These are phyloP conservation scores for Metschnikowia borealis DNA, from an alignment of 805 yeast genomes.

Conservation along the genomic window DNA sequence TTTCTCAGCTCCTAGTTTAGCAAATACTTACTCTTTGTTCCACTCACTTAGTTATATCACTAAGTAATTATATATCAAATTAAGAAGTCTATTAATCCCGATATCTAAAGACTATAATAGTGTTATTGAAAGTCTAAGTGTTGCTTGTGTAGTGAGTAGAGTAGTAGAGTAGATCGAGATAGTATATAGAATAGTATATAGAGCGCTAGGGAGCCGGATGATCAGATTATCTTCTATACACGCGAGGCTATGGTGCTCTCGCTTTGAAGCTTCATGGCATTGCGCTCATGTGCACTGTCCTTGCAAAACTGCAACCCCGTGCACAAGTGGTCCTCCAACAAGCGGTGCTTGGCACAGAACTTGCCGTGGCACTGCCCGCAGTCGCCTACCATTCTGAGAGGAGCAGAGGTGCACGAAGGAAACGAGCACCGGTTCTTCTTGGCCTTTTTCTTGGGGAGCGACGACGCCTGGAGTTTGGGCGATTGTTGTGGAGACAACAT, in stretches of 20 bases:
- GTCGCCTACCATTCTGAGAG: slow-evolving; percentile 70
- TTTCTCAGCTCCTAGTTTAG: too few relatives aligned
- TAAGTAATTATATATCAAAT: too few relatives aligned
- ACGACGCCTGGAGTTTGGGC: slow-evolving; percentile 13
- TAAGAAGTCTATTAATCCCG: too few relatives aligned
- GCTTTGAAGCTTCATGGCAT: slow-evolving; percentile 75
- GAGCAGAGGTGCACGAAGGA: slow-evolving; percentile 57
- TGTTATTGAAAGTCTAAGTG: too few relatives aligned
- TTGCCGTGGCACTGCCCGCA: slow-evolving; percentile 82
- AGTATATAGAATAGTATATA: too few relatives aligned
- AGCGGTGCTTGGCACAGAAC: slow-evolving; percentile 81
- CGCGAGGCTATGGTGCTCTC: slow-evolving; percentile 71
- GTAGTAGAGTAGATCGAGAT: too few relatives aligned
- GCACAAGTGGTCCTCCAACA: slow-evolving; percentile 81
- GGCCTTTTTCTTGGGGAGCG: slow-evolving; percentile 22
- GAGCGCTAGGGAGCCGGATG: neutral
- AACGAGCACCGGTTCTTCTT: slow-evolving; percentile 51
- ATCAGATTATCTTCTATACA: slow-evolving; percentile 6
- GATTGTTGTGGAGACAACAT: slow-evolving; percentile 18
- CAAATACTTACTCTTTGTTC: too few relatives aligned
- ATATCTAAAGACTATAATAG: too few relatives aligned
- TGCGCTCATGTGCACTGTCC: slow-evolving; percentile 76
- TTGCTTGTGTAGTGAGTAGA: too few relatives aligned
- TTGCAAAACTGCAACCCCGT: slow-evolving; percentile 74
- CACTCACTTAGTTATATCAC: too few relatives aligned